These are phyloP conservation scores for Pestalotiopsis sp. DNA, from an alignment of 2,329 filamentous ascomycete species.

Conservation along the genomic window DNA sequence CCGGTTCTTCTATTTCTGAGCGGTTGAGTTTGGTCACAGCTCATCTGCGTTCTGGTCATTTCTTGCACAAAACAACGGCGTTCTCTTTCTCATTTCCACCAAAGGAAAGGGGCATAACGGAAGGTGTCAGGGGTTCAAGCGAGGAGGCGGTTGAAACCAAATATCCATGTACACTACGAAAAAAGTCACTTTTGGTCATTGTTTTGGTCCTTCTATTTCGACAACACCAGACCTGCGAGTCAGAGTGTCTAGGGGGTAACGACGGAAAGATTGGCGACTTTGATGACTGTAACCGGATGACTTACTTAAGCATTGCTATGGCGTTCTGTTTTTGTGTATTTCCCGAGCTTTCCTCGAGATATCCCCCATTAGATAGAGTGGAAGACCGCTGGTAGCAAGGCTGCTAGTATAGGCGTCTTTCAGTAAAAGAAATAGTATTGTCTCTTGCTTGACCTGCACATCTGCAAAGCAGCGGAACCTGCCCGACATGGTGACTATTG, in stretches of 20 bases:
- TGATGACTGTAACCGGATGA: not conserved
- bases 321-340: not conserved
- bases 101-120: not conserved
- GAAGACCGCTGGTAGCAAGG: not conserved
- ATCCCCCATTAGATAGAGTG: not conserved
- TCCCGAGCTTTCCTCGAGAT: not conserved
- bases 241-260: not conserved
- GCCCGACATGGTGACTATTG: too few species aligned
- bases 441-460: not conserved
- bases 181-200: not conserved
- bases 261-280: not conserved
- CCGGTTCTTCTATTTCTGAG: not conserved
- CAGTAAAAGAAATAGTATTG: not conserved
- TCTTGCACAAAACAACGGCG: not conserved
- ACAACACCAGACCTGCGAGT: not conserved
- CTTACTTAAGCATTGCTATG: not conserved
- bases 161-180: not conserved
- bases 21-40: not conserved
- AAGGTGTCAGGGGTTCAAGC: not conserved
- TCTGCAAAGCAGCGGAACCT: too few species aligned
- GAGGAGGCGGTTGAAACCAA: not conserved
- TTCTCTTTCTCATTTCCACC: not conserved
- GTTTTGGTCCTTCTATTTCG: not conserved
- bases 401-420: not conserved
- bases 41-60: not conserved